Base-by-base conservation (phyloP, 495 filamentous ascomycete species). In the Hypomontagnella monticulosa region DNA sequence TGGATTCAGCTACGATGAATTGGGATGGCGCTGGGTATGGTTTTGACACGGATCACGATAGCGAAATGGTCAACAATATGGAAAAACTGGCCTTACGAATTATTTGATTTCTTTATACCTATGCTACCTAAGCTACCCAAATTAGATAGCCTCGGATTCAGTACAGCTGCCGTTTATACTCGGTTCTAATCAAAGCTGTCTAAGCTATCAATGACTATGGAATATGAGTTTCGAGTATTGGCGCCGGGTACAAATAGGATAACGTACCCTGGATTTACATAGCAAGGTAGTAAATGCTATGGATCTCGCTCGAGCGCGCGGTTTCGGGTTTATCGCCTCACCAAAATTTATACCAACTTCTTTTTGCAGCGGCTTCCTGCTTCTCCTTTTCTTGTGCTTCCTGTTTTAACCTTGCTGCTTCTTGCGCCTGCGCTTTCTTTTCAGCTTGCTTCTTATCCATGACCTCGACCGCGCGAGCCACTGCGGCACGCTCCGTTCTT, bases 381-480 rank as follows among this genome's bases (percentile, higher is more conserved):
- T 57, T 85, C 78, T 60, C 77, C 77, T 57, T 81, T 80, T 61
- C 76, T 72, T 58, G 65, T 46, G 61, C 70, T 63, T 74, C 74
- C 44, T 68, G 82, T 84, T 65, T 78, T 74, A 54, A 79, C 71
- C 69, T 83, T 61, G 83, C 86, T 54, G 78, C 75, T 33, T 79
- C 72, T 77, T 76, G 72, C 78, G 82, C 75, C 53, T 56, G 48
- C 63, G 80, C 81, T 15, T 89, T 82, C 66, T 85, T 85, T 72
- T 91, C 89, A 7, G 79, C 75, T 72, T 90, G 86, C 72, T 91
- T 84, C 56, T 85, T 79, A 64, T 93, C 87, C 73, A 97, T 89
- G 54, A 97, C 81, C 70, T 93, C 89, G 20, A 93, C 85, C 7
- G 88, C 89, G 58, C 91, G 78, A 66, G 90, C 87, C 85, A 98